phyloP scores from a whole-genome alignment of 2,329 filamentous ascomycete genomes.

The Stagonosporopsis chrysanthemi region DNA sequence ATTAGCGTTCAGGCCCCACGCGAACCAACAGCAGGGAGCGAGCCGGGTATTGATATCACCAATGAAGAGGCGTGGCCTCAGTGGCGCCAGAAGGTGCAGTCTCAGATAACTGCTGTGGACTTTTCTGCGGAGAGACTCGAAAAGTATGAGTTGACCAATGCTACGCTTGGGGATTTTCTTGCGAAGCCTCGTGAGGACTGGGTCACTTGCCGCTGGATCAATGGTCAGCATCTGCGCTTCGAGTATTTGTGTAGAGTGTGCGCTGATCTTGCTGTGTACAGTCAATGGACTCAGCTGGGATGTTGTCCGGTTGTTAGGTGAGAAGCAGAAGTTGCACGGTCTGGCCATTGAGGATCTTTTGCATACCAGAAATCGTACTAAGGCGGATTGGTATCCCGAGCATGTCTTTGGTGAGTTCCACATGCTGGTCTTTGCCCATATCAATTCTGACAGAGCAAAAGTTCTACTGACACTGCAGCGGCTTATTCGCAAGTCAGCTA shows the following conservation, averaged over 20 bases:
- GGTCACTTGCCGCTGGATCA: constrained; percentile 87
- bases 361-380: constrained; percentile 84
- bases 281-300: constrained; percentile 93
- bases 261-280: neutral
- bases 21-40: constrained; percentile 26
- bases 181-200: constrained; percentile 67
- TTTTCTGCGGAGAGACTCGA: constrained; percentile 75
- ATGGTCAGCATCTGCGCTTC: constrained; percentile 67
- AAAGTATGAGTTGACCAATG: constrained; percentile 73
- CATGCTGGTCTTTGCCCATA: neutral
- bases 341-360: constrained; percentile 89
- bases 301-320: constrained; percentile 80
- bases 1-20: constrained; percentile 9
- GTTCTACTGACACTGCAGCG: constrained; percentile 81
- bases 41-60: constrained; percentile 56
- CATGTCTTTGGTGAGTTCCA: constrained; percentile 65
- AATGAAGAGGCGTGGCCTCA: constrained; percentile 44
- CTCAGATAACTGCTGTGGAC: constrained; percentile 85
- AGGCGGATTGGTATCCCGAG: constrained; percentile 82
- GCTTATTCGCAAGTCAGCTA: constrained; percentile 63
- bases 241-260: neutral
- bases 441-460: constrained; percentile 7
- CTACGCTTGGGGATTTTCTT: constrained; percentile 71
- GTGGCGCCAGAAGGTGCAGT: constrained; percentile 60
- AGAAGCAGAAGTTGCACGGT: constrained; percentile 78